Evolutionary conservation across 2,329 filamentous ascomycete species (phyloP).

Genomic region (Cladosporium sp.): DNA sequence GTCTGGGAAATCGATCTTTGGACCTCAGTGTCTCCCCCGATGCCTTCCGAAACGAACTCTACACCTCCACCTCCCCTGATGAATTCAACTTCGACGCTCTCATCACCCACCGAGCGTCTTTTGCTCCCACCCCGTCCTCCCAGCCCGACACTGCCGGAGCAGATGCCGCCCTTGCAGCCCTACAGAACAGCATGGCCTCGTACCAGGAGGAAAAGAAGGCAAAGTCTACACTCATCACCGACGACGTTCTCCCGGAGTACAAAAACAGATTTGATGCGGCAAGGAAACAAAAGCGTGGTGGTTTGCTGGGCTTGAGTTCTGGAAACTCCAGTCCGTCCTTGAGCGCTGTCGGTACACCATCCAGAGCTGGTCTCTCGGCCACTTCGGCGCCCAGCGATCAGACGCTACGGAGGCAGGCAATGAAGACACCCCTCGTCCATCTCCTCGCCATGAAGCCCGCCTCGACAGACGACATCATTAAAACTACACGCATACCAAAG

Average conservation of each 20-base stretch:
- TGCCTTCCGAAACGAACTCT: slow-evolving; percentile 53
- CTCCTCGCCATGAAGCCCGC: slow-evolving; percentile 50
- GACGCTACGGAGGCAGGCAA: slow-evolving; percentile 32
- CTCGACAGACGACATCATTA: slow-evolving; percentile 41
- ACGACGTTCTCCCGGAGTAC: slow-evolving; percentile 31
- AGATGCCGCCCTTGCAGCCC: slow-evolving; percentile 53
- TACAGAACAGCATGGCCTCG: slow-evolving; percentile 54
- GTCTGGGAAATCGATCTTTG: slow-evolving; percentile 52
- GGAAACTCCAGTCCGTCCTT: slow-evolving; percentile 35
- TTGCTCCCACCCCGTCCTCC: slow-evolving; percentile 14
- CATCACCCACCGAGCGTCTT: slow-evolving; percentile 49
- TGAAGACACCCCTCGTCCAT: slow-evolving; percentile 42
- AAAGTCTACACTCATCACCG: slow-evolving; percentile 36
- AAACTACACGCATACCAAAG: slow-evolving; percentile 42
- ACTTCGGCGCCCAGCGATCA: slow-evolving; percentile 34
- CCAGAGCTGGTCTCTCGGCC: slow-evolving; percentile 21
- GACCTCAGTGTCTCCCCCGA: slow-evolving; percentile 49
- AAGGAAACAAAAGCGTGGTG: slow-evolving; percentile 23
- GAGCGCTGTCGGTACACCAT: slow-evolving; percentile 31
- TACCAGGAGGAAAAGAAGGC: slow-evolving; percentile 56
- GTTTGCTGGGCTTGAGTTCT: slow-evolving; percentile 20
- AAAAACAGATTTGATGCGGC: slow-evolving; percentile 28
- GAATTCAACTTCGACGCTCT: slow-evolving; percentile 51
- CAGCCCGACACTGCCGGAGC: slow-evolving; percentile 46
- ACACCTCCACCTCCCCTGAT: slow-evolving; percentile 39